Base-by-base conservation (phyloP, 1,139 yeast species). In the Debaryomyces udenii region DNA sequence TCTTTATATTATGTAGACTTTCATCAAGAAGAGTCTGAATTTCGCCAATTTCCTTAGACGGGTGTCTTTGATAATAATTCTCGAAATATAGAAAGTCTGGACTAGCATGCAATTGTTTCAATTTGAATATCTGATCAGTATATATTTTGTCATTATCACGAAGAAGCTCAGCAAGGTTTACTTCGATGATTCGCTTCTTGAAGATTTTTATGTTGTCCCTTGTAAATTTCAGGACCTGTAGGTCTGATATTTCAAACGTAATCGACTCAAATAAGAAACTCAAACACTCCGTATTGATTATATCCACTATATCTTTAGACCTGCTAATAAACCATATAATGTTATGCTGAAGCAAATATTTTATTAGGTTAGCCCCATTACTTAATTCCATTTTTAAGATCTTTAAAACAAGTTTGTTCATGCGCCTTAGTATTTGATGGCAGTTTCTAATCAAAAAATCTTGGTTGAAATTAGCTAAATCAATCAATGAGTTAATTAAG, bases 401-500 rank as follows among this genome's bases (percentile, higher is more conserved):
- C 13, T 18, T 37, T 9, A 18, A 17, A 7, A 27, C 18, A 9
- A 37, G 17, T 9, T 15, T 31, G 17, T 31, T 20, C 14, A 37
- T 11, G 14, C 31, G 13, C 20, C 18, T 27, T n/a, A 14, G 10
- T 11, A 37, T 18, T 26, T 24, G 31, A n/a, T 3, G 18, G 17
- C 31, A 13, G 22, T 30, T 37, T 10, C 31, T 18, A 9, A n/a
- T 35, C 24, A 39, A 30, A 18, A 39, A 39, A 6, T 27, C 33
- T 9, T 24, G 4, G 13, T 39, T 15, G 11, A 35, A 17, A 9
- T 11, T 26, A 7, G 9, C 17, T 23, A 55, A 31, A 14, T 50
- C 60, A 7, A 56, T 30, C 24, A 56, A 40, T 1, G 55, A 42
- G 6, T 52, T 37, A 7, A 56, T 42, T 17, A 56, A 38, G 6